These are phyloP conservation scores for Monosporascus sp. DNA, from an alignment of 2,329 filamentous ascomycete genomes.

Conservation along the genomic window DNA sequence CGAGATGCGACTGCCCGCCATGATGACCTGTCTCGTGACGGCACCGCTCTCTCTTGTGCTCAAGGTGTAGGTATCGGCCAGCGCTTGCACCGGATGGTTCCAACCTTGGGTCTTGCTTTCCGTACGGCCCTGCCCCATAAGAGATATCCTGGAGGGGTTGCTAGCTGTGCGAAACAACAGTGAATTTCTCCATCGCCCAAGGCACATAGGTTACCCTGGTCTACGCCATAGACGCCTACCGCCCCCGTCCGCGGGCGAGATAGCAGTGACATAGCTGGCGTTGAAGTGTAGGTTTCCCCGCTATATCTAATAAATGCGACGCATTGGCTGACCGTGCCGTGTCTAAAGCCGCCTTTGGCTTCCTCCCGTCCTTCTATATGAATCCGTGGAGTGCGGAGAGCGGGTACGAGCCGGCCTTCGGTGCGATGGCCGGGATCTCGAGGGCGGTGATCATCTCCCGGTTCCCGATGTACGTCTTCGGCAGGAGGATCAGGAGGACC, in stretches of 20 bases:
- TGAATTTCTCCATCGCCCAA: conserved; percentile 52
- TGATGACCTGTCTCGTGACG: conserved; percentile 45
- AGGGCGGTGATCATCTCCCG: conserved; percentile 40
- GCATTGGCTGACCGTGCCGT: not conserved
- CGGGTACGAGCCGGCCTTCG: conserved; percentile 48
- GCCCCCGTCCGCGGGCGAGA: conserved; percentile 52
- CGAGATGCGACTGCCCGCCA: conserved; percentile 54
- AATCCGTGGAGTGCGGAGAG: conserved; percentile 49
- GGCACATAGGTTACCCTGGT: conserved; percentile 51
- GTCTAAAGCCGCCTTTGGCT: conserved; percentile 45
- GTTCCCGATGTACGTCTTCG: conserved; percentile 49
- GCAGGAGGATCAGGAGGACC: conserved; percentile 39
- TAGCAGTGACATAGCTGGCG: conserved; percentile 46
- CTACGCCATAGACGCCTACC: conserved; percentile 53
- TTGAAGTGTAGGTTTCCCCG: conserved; percentile 44
- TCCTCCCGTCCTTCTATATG: conserved; percentile 55
- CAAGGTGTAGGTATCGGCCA: conserved; percentile 44
- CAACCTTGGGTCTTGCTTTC: conserved; percentile 49
- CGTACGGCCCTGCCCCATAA: conserved; percentile 29
- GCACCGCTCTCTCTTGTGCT: conserved; percentile 41
- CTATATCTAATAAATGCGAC: not conserved
- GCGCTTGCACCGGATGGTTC: conserved; percentile 49
- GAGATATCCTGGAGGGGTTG: not conserved
- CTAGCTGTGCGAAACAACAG: conserved; percentile 19
- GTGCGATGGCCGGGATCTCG: conserved; percentile 53